These are phyloP conservation scores for Candida manassasensis DNA, from an alignment of 805 yeast species.

Conservation along the genomic window DNA sequence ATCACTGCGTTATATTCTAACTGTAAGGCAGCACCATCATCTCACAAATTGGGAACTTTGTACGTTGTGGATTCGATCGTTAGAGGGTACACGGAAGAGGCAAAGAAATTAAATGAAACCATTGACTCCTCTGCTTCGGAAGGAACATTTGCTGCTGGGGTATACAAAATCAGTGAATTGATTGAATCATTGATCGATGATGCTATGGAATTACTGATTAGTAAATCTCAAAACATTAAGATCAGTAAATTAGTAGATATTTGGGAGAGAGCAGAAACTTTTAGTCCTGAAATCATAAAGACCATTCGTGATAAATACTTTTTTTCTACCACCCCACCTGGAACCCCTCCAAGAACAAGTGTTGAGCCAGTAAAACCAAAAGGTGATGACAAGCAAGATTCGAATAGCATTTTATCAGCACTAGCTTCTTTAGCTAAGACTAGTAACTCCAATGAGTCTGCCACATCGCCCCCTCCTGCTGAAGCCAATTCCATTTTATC, in stretches of 20 bases:
- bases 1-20: constrained; percentile 57
- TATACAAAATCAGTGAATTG: constrained; percentile 56
- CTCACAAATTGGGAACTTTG: constrained; percentile 86
- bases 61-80: constrained; percentile 92
- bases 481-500: constrained; percentile 31
- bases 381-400: constrained; percentile 28
- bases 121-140: constrained; percentile 48
- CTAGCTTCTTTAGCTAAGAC: constrained; percentile 54
- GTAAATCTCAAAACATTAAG: constrained; percentile 59
- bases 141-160: constrained; percentile 74
- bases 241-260: constrained; percentile 81
- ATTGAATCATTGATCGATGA: constrained; percentile 62
- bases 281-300: constrained; percentile 52
- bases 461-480: not conserved
- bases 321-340: constrained; percentile 66
- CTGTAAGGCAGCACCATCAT: constrained; percentile 65
- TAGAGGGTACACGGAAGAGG: constrained; percentile 76
- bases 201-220: constrained; percentile 50
- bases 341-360: constrained; percentile 43
- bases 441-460: constrained; percentile 14
- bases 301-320: constrained; percentile 57
- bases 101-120: constrained; percentile 50
- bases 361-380: constrained; percentile 21
- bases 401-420: constrained; percentile 66
- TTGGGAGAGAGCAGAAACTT: constrained; percentile 85